Evolutionary conservation across 768 basidiomycete species (phyloP).

Genomic region (Hypholoma sublateritium): DNA sequence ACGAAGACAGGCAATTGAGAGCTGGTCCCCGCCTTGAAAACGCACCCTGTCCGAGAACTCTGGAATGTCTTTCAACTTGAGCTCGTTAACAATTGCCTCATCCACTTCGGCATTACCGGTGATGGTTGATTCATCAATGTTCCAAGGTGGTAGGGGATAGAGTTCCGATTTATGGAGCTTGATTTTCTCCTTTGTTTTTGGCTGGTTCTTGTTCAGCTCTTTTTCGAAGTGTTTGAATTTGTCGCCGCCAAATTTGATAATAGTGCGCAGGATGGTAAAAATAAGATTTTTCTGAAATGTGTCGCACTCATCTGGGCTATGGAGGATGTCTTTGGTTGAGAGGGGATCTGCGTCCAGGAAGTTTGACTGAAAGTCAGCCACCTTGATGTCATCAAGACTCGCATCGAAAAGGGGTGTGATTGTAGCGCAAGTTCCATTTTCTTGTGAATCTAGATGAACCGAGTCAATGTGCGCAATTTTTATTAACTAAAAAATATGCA

Average conservation of each 20-base stretch:
- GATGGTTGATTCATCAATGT: conserved; percentile 37
- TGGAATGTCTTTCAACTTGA: conserved; percentile 17
- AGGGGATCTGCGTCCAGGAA: conserved; percentile 25
- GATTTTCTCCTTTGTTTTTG: conserved; percentile 24
- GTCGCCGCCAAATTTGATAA: conserved; percentile 28
- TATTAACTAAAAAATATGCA: neutral
- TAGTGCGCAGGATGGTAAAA: conserved; percentile 29
- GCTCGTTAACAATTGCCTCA: conserved; percentile 25
- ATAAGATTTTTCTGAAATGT: conserved; percentile 15
- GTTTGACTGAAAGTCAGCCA: conserved; percentile 14
- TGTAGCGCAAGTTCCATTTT: conserved; percentile 39
- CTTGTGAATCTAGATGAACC: conserved; percentile 23
- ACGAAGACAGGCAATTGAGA: conserved; percentile 33
- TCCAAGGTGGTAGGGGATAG: conserved; percentile 29
- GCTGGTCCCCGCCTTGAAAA: conserved; percentile 32
- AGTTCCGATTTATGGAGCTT: conserved; percentile 25
- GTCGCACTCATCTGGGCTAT: conserved; percentile 16
- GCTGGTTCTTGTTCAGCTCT: conserved; percentile 16
- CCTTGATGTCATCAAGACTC: conserved; percentile 20
- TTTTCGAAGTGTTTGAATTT: conserved; percentile 20
- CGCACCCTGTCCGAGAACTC: conserved; percentile 3
- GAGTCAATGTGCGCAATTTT: neutral
- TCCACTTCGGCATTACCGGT: conserved; percentile 33
- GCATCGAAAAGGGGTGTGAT: conserved; percentile 27
- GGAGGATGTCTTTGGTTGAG: conserved; percentile 24